Base-by-base conservation (phyloP, 768 basidiomycete genomes). In the Strobilomyces confusus region DNA sequence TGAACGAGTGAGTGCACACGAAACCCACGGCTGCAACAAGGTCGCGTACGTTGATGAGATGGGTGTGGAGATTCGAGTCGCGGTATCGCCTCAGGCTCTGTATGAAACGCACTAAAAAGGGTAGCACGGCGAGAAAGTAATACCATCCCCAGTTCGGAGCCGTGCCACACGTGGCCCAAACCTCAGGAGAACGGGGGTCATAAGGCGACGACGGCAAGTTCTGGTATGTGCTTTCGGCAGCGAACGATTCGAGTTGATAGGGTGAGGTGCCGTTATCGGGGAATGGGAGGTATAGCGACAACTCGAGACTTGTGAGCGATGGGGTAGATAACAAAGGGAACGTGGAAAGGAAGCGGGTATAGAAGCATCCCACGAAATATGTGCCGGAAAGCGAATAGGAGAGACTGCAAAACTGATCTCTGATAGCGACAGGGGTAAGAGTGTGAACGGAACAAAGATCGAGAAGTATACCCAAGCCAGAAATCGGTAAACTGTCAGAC, bases 11-110 rank as follows among this genome's bases (percentile, higher is more conserved):
- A 36, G 36, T 58, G 25, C 52, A 15, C 12, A 54, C 15, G 11
- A 19, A 25, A 41, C 6, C 49, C 14, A 37, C 26, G 34, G 37
- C 48, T 9, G 29, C 15, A 23, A 20, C 5, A 23, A 30, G 30
- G 41, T 49, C 33, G 8, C 82, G 48, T 48, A 91, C 95, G 63
- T 99, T 99, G 63, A 98, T 80, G 40, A 98, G 67, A 74, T 98
- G 95, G 0, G 86, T 87, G 20, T 72, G 57, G 36, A 86, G 68
- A 29, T 74, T 73, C 1, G 92, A 92, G 64, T 98, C 97, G 44
- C 70, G 70, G 65, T 87, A 98, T 73, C 95, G 92, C 58, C 86
- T 86, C 50, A 97, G 59, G 64, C 89, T 89, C 70, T 99, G 97
- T 9, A 90, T 74, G 43, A 93, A 65, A 71, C 97, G 95, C 26